A percentile compares a stretch with the other conserved stretches of the same genome.
These are phyloP conservation scores for Aspergillus pseudonomiae DNA, from an alignment of 2,329 filamentous ascomycete species.

Conservation along the genomic window DNA sequence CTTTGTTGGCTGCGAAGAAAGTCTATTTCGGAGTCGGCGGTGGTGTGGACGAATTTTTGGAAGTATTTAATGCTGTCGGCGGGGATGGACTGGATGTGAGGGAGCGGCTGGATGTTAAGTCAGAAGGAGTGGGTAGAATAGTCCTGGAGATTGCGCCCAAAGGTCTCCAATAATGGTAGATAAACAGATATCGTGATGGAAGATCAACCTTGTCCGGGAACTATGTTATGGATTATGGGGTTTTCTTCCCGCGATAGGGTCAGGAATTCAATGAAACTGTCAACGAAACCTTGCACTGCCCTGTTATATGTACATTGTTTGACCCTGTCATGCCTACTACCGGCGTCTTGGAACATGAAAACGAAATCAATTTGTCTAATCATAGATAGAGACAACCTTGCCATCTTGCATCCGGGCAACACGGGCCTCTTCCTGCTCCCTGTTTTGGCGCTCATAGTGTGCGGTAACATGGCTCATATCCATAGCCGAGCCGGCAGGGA, in stretches of 20 bases:
- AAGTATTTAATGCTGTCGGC: conserved; percentile 33
- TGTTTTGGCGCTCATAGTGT: conserved; percentile 63
- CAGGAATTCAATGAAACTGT: conserved; percentile 17
- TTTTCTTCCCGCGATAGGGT: neutral
- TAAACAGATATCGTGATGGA: neutral
- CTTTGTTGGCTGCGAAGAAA: conserved; percentile 64
- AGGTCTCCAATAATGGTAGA: neutral
- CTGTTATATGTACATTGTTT: conserved; percentile 38
- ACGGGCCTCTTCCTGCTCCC: conserved; percentile 60
- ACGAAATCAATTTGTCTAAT: conserved; percentile 35
- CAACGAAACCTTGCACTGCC: conserved; percentile 26
- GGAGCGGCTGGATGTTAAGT: conserved; percentile 41
- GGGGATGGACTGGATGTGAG: conserved; percentile 31
- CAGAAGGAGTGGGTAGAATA: conserved; percentile 48
- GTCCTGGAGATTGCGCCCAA: conserved; percentile 37
- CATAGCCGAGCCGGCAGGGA: conserved; percentile 62
- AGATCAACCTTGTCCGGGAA: neutral
- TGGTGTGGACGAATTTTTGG: conserved; percentile 62
- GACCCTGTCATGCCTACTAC: conserved; percentile 29
- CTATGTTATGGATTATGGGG: neutral
- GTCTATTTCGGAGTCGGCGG: conserved; percentile 70
- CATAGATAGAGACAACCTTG: conserved; percentile 48
- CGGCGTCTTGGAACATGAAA: conserved; percentile 24
- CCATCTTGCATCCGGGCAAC: conserved; percentile 48
- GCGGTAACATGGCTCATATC: conserved; percentile 63